A percentile compares a stretch with the other conserved stretches of the same genome.
Evolutionary conservation across 495 filamentous ascomycete genomes (phyloP).

Genomic region (Penicillium chermesinum): DNA sequence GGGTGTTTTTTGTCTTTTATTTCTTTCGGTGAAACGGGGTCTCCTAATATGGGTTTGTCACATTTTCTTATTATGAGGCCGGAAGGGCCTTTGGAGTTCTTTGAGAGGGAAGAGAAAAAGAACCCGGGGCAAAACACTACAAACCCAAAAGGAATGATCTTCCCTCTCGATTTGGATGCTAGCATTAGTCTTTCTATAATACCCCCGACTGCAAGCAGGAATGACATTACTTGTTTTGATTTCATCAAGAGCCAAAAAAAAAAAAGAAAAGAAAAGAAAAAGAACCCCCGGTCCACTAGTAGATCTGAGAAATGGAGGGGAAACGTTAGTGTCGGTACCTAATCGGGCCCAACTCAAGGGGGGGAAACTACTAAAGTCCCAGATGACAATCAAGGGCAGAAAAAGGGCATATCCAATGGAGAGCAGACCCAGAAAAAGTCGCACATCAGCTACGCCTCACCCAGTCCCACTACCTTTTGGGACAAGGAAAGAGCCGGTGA

Average conservation of each 20-base stretch:
- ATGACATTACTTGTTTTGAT: neutral
- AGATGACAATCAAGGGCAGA: neutral
- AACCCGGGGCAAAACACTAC: neutral
- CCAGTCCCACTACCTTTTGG: too few species aligned
- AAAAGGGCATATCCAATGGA: neutral
- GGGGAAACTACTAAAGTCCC: too few species aligned
- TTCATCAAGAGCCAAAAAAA: neutral
- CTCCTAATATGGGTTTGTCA: slow-evolving; percentile 11
- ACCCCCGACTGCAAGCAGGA: neutral
- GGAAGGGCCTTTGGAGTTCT: neutral
- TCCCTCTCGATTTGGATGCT: neutral
- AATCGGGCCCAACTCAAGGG: neutral
- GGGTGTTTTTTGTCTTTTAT: slow-evolving; percentile 22
- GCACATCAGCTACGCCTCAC: slow-evolving; percentile 4
- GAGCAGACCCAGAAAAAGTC: neutral
- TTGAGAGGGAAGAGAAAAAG: neutral
- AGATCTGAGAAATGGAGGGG: neutral
- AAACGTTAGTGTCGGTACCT: neutral
- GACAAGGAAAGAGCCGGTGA: too few species aligned
- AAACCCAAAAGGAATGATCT: neutral
- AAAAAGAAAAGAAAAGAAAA: too few species aligned
- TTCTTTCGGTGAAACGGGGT: slow-evolving; percentile 9
- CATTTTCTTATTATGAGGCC: neutral
- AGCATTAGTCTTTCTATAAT: neutral
- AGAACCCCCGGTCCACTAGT: too few species aligned